Base-by-base conservation (phyloP, 331 rosid species). In the Quercus lobata region DNA sequence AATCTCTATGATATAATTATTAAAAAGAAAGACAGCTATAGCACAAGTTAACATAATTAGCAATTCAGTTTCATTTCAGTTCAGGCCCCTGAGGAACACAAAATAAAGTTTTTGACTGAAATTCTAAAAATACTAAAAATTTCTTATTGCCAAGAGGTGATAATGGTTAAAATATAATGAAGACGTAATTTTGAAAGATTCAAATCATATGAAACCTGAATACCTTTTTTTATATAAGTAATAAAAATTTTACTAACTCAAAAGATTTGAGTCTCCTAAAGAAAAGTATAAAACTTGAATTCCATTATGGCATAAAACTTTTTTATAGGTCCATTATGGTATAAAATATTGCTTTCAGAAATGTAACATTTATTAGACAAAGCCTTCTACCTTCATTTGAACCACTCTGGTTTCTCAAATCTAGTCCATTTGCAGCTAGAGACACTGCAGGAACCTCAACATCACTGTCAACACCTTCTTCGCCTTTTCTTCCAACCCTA, bases 401-500 rank as follows among this genome's bases (percentile, higher is more conserved):
- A 74, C 92, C 74, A 57, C 75, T 71, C 77, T 86, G 92, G 55
- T 78, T 86, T 77, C 88, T 86, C 25, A 90, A 78, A 84, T 76
- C 81, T 76, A 90, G 83, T 69, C 84, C 95, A 86, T 83, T 90
- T 70, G 91, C 65, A 27, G 89, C 54, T 5, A 90, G 81, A 69
- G 90, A 73, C 72, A 68, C 25, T 22, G 22, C 72, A 19, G 21
- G 72, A 35, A 49, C 72, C 63, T 85, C 88, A 27, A 86, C 89
- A 56, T 85, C 91, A 83, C 78, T 71, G 82, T 88, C 8, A 35
- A 34, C 87, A 83, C 84, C 72, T 10, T 88, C 85, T 10, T 88
- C 84, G 78, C 93, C 90, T n/a, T 68, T 35, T 54, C 86, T 97
- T 58, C 99, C 99, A 80, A 96, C 94, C 80, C 97, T 83, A 75